Evolutionary conservation across 345 rosid genomes (phyloP).

Genomic region (Citrus australasica): DNA sequence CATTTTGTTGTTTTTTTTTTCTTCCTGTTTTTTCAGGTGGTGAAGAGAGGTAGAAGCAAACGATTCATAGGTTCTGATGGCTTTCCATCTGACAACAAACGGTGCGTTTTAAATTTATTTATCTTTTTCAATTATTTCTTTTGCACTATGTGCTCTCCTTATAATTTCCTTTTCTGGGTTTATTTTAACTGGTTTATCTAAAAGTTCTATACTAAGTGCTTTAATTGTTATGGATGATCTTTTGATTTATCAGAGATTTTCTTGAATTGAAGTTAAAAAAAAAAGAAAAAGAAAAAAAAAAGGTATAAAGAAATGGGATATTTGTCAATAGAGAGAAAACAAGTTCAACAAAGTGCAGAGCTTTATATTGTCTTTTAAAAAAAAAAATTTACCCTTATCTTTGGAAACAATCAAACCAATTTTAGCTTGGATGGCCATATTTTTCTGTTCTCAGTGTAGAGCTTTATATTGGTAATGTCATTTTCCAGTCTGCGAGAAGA

Average conservation of each 20-base stretch:
- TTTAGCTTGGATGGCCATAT: background rate
- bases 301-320: background rate
- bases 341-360: background rate
- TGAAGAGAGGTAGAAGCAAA: constrained; percentile 32
- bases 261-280: background rate
- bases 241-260: background rate
- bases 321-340: background rate
- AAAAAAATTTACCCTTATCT: background rate
- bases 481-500: constrained; percentile 27
- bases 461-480: background rate
- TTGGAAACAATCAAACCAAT: background rate
- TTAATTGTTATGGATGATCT: background rate
- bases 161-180: background rate
- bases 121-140: too few relatives aligned
- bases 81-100: constrained; percentile 17
- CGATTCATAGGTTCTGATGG: constrained; percentile 17
- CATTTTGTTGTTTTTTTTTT: too few relatives aligned
- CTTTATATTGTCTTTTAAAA: too few relatives aligned
- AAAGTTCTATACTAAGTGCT: background rate
- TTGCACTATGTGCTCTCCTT: too few relatives aligned
- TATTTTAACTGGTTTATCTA: background rate
- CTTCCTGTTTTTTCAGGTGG: constrained; percentile 26
- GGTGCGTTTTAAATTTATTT: constrained; percentile 18
- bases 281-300: too few relatives aligned
- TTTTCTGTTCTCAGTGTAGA: background rate